Evolutionary conservation across 1,284 basidiomycete genomes (phyloP), one percentile per base, ranked within the genome.

Genomic region (Cryptococcus sp.): DNA sequence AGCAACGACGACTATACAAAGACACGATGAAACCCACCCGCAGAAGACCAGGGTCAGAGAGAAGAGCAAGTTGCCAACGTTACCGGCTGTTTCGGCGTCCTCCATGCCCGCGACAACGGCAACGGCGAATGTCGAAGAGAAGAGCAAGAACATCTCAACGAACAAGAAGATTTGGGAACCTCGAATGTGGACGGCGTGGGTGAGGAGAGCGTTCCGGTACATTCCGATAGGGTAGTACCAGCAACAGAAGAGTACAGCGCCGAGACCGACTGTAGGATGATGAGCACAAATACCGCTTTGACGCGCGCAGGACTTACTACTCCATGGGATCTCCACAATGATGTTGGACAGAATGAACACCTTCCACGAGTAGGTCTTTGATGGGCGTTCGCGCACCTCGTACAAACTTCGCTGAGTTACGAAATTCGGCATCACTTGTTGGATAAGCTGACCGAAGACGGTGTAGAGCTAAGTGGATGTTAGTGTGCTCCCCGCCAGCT

Each of bases 311-410:
- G 16, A 66, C 63, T 62, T 22, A 66, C 62, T 39, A 44, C 62
- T 59, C 73, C 72, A 77, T 2, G 75, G 76, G 38, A 77, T 69
- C 65, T 78, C 78, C 44, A 77, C 80, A 16, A 82, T 47, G 45
- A 82, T 74, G 64, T 77, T 77, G 47, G 67, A 69, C 39, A 75
- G 53, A 47, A 77, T 75, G 47, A 93, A 83, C 1, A 88, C 85
- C 7, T 86, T 82, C 92, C 92, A 94, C 51, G 85, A 85, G 80
- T 93, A 94, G 71, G 90, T 89, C 70, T 88, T 84, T 64, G 87
- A 88, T 0, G 87, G 82, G 1, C 86, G 83, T 74, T 91, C 89
- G 38, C 89, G 84, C 15, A 85, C 84, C 71, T 90, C 87, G 73
- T 88, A 91, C 16, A 90, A 80, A 50, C 81, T 77, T 57, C 82